Evolutionary conservation across 192 early-diverging fungal genomes (phyloP), one percentile per base, ranked within the genome.

Genomic region (Lobosporangium transversale): DNA sequence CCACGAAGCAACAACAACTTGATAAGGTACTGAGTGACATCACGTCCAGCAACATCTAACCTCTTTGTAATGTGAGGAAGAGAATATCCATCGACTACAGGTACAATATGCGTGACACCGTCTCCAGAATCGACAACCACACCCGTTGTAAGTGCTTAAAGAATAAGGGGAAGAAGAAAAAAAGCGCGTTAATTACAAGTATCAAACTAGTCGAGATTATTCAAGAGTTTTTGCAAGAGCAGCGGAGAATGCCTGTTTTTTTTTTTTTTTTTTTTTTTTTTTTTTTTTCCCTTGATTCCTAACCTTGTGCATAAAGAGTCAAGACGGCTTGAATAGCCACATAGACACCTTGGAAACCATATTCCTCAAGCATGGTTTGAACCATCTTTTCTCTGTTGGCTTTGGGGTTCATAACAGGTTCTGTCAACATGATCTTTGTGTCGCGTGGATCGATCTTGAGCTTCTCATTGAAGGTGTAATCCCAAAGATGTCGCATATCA

Each of bases 111-210:
- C 11, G 97, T 97, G 27, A 99, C 97, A 80, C 97, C 96, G 81
- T 99, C 97, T 21, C 97, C 97, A 52, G 96, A 97, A 82, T 99
- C 97, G 15, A 99, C 92, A 5, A 99, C 97, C 43, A 98, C 95
- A 78, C 97, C 97, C 18, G 97, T 97, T 60, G 92, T 83, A 61
- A 97, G 80, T 58, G 92, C 92, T 93, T n/a, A n/a, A n/a, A n/a
- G n/a, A n/a, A n/a, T n/a, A n/a, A n/a, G n/a, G n/a, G n/a, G n/a
- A n/a, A n/a, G n/a, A n/a, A n/a, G n/a, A n/a, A n/a, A n/a, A n/a
- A n/a, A n/a, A n/a, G n/a, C n/a, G n/a, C n/a, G n/a, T n/a, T n/a
- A n/a, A n/a, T n/a, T n/a, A n/a, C n/a, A n/a, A n/a, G n/a, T n/a
- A n/a, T n/a, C n/a, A n/a, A n/a, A n/a, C n/a, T n/a, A n/a, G n/a